Evolutionary conservation across 2,329 filamentous ascomycete genomes (phyloP), one percentile per base, ranked within the genome.

Genomic region (Daldinia sp.): DNA sequence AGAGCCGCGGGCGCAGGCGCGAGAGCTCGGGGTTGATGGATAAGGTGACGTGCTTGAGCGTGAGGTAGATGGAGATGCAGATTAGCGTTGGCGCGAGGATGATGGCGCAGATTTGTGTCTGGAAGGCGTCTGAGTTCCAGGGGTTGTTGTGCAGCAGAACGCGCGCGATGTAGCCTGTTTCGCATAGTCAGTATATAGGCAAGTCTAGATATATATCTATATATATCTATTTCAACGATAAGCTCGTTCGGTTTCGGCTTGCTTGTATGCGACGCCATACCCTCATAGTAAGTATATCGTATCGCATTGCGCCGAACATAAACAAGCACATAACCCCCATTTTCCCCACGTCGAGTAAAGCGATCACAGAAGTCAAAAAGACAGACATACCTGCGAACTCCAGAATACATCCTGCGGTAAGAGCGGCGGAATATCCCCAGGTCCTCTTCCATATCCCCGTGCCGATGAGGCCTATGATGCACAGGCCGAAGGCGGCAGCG

Each of bases 41-140:
- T 37, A 86, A 78, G 65, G 84, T 82, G 71, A 87, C 78, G 81
- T 89, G 88, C 77, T 89, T 88, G 66, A 90, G 84, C 3, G 86
- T 89, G 28, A 91, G 84, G 80, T 90, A 91, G 77, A 90, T 86
- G 74, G 83, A 85, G 70, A 88, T 87, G 78, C 87, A 88, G 78
- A 90, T 81, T 65, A 90, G 83, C 33, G 88, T 87, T 2, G 86
- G 86, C n/a, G 81, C 85, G 57, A 88, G 82, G 78, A 88, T 86
- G 79, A 89, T 87, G 78, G 83, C 81, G 78, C 83, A 84, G 76
- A 90, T 88, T 69, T 89, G 87, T 51, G 86, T 83, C 76, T 89
- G 79, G 79, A 90, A 90, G 66, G 84, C 83, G 60, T 79, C 68
- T 13, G 81, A 74, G 77, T 86, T 79, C 84, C 86, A 90, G 3